Percentiles rank a stretch among this genome's conserved stretches.
Evolutionary conservation across 805 yeast species (phyloP).

Genomic region (Ogataea populi-albae): DNA sequence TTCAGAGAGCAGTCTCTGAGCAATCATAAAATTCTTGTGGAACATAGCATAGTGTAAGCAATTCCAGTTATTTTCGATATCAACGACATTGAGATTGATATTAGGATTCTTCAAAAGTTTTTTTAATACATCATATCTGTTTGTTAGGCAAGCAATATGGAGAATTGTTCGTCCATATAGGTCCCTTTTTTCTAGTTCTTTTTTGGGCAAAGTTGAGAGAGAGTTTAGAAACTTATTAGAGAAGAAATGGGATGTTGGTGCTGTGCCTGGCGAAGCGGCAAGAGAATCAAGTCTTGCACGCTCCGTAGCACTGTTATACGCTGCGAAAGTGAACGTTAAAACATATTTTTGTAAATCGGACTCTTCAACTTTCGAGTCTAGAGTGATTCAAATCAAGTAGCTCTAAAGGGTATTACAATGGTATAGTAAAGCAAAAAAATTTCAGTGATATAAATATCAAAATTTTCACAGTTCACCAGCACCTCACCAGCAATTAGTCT

Average conservation of each 20-base stretch:
- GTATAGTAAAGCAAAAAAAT: too few species aligned
- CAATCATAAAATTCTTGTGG: conserved; percentile 54
- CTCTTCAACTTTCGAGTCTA: neutral
- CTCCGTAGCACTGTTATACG: conserved; percentile 7
- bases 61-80: conserved; percentile 80
- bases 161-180: conserved; percentile 62
- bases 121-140: conserved; percentile 45
- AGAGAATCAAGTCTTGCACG: conserved; percentile 10
- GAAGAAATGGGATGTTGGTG: conserved; percentile 5
- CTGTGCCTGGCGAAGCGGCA: neutral
- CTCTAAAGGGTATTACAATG: too few species aligned
- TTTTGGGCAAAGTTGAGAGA: conserved; percentile 30
- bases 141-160: conserved; percentile 53
- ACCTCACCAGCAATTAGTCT: too few species aligned
- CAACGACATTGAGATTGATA: conserved; percentile 46
- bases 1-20: conserved; percentile 38
- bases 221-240: conserved; percentile 20
- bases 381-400: too few species aligned
- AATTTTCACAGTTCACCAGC: too few species aligned
- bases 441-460: too few species aligned
- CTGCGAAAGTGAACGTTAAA: conserved; percentile 21
- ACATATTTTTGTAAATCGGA: neutral
- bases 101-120: conserved; percentile 47
- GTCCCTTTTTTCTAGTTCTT: conserved; percentile 51
- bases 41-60: conserved; percentile 69